These are phyloP conservation scores for Castanea crenata DNA, from an alignment of 306 rosid genomes.

Conservation along the genomic window DNA sequence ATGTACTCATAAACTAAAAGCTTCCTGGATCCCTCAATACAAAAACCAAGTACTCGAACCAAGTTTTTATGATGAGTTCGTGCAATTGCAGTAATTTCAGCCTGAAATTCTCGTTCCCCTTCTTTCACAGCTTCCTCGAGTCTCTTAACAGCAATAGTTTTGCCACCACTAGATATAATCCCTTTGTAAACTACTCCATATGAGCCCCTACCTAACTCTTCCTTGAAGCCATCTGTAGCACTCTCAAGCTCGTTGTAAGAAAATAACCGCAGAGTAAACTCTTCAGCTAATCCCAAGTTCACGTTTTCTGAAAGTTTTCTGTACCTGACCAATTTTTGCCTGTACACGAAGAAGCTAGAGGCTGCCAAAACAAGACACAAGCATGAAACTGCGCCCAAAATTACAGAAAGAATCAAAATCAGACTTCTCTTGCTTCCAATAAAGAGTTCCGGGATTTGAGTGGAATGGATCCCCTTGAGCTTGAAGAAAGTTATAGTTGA, in stretches of 20 bases:
- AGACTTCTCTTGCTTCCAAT: too few species aligned
- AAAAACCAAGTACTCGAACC: neutral
- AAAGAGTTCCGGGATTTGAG: too few species aligned
- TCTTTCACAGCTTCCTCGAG: neutral
- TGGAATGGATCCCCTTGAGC: too few species aligned
- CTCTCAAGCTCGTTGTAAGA: slow-evolving; percentile 9
- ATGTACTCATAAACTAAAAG: neutral
- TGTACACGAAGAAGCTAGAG: neutral
- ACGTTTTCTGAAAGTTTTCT: slow-evolving; percentile 3
- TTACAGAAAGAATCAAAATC: too few species aligned
- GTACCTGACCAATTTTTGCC: neutral
- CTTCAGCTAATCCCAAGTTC: slow-evolving; percentile 9
- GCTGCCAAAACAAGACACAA: slow-evolving; percentile 2
- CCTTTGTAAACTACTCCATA: neutral
- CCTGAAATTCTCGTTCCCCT: neutral
- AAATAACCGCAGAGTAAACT: neutral
- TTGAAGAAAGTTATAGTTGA: neutral
- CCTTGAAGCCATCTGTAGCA: neutral
- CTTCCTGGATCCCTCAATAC: neutral
- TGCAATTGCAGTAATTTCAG: neutral
- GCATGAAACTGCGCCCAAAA: neutral
- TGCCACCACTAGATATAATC: neutral
- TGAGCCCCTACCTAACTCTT: neutral
- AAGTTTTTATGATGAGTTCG: neutral
- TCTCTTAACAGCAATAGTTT: neutral